Evolutionary conservation across 2,329 filamentous ascomycete genomes (phyloP).

Genomic region (Cylindrodendrum hubeiense): DNA sequence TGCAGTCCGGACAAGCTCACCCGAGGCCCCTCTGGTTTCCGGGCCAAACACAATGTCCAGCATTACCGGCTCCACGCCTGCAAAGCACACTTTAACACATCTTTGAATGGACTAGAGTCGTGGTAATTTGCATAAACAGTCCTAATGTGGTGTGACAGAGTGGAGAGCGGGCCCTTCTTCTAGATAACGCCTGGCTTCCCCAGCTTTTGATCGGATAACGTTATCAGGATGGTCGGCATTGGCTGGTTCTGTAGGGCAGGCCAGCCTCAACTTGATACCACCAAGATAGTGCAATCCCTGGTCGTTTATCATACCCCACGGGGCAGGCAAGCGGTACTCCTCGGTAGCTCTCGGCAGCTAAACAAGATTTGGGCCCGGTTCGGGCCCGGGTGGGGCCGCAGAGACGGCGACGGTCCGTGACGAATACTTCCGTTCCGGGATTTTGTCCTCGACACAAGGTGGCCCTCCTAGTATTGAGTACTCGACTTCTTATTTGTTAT

Average conservation of each 20-base stretch:
- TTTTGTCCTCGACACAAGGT: not conserved
- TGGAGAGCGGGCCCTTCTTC: slow-evolving; percentile 6
- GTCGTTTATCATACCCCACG: not conserved
- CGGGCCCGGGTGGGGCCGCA: not conserved
- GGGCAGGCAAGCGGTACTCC: not conserved
- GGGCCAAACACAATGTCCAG: not conserved
- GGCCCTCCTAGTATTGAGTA: no score
- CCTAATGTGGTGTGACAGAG: slow-evolving; percentile 3
- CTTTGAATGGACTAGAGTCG: not conserved
- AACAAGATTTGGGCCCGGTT: not conserved
- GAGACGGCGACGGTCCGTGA: not conserved
- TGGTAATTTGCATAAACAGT: not conserved
- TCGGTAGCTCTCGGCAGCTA: not conserved
- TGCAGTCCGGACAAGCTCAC: slow-evolving; percentile 9
- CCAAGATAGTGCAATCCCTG: not conserved
- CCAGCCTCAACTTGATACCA: not conserved
- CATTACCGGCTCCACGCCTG: not conserved
- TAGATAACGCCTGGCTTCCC: slow-evolving; percentile 8
- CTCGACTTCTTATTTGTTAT: no score
- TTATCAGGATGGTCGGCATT: slow-evolving; percentile 11
- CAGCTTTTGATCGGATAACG: slow-evolving; percentile 15
- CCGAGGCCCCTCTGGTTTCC: not conserved
- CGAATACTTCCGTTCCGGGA: not conserved
- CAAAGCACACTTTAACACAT: not conserved
- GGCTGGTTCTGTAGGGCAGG: not conserved